phyloP scores from a whole-genome alignment of 345 rosid species.

The Nephelium lappaceum region DNA sequence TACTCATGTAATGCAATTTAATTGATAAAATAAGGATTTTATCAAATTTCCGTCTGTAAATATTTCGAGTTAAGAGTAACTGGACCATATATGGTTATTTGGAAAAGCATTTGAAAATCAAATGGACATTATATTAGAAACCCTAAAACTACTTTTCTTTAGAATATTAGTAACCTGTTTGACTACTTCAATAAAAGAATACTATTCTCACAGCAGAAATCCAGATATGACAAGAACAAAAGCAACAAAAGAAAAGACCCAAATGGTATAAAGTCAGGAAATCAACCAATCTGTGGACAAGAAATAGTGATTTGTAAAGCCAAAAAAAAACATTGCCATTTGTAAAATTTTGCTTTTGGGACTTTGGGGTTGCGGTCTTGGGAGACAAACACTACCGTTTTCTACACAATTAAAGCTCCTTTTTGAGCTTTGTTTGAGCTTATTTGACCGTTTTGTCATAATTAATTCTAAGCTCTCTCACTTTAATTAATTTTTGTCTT shows the following conservation, averaged over 20 bases:
- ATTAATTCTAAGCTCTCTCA: constrained; percentile 7
- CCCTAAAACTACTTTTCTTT: not conserved
- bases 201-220: not conserved
- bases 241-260: not conserved
- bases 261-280: not conserved
- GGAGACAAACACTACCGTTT: constrained; percentile 33
- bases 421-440: constrained; percentile 9
- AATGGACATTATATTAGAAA: not conserved
- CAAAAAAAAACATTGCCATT: not conserved
- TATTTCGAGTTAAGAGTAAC: too few species aligned
- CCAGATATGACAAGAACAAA: not conserved
- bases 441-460: constrained; percentile 25
- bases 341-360: not conserved
- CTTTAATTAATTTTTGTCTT: not conserved
- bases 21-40: too few species aligned
- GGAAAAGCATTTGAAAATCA: too few species aligned
- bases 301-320: constrained; percentile 10
- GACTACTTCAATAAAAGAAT: not conserved
- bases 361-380: constrained; percentile 10
- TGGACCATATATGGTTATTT: too few species aligned
- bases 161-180: not conserved
- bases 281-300: not conserved
- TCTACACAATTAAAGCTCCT: constrained; percentile 3
- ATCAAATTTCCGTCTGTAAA: too few species aligned
- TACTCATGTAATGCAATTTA: too few species aligned